phyloP scores from a whole-genome alignment of 805 yeast genomes.

The Spathaspora sp. region DNA sequence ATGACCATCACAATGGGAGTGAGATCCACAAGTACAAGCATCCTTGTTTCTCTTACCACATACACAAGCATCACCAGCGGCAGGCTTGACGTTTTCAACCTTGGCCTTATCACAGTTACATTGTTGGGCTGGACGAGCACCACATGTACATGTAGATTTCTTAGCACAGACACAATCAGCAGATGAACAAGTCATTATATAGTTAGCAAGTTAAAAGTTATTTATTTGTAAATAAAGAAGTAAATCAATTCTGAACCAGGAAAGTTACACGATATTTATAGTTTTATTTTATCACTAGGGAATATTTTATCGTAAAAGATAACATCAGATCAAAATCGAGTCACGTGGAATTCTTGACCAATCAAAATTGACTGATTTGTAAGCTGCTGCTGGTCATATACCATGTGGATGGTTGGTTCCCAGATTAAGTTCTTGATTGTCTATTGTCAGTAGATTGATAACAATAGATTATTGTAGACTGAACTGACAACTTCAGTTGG shows the following conservation, averaged over 20 bases:
- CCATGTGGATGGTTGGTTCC: not conserved
- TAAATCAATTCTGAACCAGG: not conserved
- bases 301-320: not conserved
- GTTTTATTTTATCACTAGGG: not conserved
- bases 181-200: conserved; percentile 32
- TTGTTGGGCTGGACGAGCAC: conserved; percentile 54
- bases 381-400: not conserved
- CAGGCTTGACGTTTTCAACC: conserved; percentile 46
- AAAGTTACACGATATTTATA: not conserved
- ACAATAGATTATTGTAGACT: no score
- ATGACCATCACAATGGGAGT: conserved; percentile 31
- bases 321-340: not conserved
- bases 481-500: no score
- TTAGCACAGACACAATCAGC: conserved; percentile 55
- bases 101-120: conserved; percentile 53
- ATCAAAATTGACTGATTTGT: not conserved
- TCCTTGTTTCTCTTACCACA: conserved; percentile 56
- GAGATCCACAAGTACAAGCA: conserved; percentile 54
- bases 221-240: not conserved
- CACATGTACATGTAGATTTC: conserved; percentile 64
- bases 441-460: no score
- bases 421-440: no score
- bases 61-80: conserved; percentile 45
- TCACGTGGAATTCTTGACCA: not conserved
- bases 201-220: not conserved